These are phyloP conservation scores for Haberlea rhodopensis DNA, from an alignment of 257 asterid species.

Conservation along the genomic window DNA sequence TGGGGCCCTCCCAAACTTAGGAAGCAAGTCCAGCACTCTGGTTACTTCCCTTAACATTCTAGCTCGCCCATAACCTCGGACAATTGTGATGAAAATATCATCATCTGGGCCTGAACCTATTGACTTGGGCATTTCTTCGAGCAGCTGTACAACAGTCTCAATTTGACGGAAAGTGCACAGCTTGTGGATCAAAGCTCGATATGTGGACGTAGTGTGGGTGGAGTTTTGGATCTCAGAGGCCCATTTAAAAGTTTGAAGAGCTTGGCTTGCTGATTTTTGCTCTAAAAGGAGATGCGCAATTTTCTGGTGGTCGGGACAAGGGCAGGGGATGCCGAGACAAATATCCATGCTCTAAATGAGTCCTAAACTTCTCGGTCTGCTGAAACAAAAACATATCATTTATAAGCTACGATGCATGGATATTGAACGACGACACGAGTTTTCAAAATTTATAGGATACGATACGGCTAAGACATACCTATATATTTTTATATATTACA, in stretches of 20 bases:
- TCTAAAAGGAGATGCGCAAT: conserved; percentile 65
- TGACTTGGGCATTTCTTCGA: conserved; percentile 82
- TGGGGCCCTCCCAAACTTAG: conserved; percentile 57
- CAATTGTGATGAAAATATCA: conserved; percentile 67
- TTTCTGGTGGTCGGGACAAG: conserved; percentile 65
- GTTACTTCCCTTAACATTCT: conserved; percentile 59
- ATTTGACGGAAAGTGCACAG: conserved; percentile 63
- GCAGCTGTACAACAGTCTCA: conserved; percentile 46
- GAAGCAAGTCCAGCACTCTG: conserved; percentile 53
- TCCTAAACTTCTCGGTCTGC: no score
- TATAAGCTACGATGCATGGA: no score
- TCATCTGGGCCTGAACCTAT: conserved; percentile 59
- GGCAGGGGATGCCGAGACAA: conserved; percentile 37
- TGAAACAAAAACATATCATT: no score
- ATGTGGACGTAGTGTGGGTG: conserved; percentile 61
- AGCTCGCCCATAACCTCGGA: conserved; percentile 77
- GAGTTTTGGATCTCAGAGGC: conserved; percentile 65
- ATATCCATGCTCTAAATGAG: no score
- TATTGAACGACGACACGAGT: no score
- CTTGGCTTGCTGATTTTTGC: conserved; percentile 64
- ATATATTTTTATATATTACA: no score
- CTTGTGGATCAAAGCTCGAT: conserved; percentile 75
- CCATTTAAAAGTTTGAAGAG: conserved; percentile 88
- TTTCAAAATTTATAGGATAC: no score
- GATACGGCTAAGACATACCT: no score